Evolutionary conservation across 1,139 yeast genomes (phyloP).

Genomic region (Wickerhamomyces sp.): DNA sequence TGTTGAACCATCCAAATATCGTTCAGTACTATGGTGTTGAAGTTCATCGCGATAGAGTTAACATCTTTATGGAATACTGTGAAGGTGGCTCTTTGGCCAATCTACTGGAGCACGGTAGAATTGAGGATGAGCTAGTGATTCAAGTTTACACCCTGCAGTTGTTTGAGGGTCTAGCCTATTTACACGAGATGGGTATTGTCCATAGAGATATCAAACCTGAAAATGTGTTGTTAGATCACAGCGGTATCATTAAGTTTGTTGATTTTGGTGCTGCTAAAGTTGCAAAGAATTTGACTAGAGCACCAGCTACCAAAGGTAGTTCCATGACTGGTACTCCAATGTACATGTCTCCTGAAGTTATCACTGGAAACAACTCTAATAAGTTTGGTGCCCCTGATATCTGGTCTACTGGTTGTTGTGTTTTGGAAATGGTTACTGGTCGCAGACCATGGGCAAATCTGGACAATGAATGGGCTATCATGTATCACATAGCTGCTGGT

Average conservation of each 20-base stretch:
- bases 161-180: conserved; percentile 91
- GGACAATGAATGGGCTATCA: conserved; percentile 97
- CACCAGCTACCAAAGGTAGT: conserved; percentile 31
- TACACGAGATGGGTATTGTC: conserved; percentile 93
- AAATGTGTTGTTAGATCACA: conserved; percentile 82
- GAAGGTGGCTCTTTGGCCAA: conserved; percentile 93
- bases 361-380: conserved; percentile 78
- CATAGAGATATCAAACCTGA: conserved; percentile 97
- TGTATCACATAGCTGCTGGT: conserved; percentile 98
- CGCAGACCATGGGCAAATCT: conserved; percentile 85
- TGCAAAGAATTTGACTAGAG: conserved; percentile 44
- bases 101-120: conserved; percentile 80
- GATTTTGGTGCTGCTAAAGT: conserved; percentile 98
- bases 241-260: conserved; percentile 90
- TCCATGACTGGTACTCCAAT: conserved; percentile 93
- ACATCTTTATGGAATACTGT: conserved; percentile 96
- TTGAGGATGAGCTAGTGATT: conserved; percentile 91
- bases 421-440: conserved; percentile 79
- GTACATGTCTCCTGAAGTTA: conserved; percentile 98
- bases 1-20: conserved; percentile 91
- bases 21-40: conserved; percentile 97
- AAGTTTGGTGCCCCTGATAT: conserved; percentile 68
- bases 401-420: conserved; percentile 83
- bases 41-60: conserved; percentile 92
- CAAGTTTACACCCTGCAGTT: conserved; percentile 89